Base-by-base conservation (phyloP, 176 grass and related monocot species). In the Dendrocalamus sinicus region DNA sequence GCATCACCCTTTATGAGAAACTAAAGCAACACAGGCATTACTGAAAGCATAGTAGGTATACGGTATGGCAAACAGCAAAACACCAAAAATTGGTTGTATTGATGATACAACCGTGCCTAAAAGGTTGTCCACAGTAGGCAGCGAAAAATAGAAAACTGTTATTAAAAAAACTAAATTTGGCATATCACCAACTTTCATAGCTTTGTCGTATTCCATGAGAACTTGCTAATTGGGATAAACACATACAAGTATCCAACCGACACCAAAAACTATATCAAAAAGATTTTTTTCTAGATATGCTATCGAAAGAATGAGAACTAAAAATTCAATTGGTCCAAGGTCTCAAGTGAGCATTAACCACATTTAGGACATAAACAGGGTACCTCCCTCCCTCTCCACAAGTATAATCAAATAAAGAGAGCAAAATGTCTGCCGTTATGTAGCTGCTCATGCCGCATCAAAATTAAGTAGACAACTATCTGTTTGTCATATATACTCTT, bases 1-100 rank as follows among this genome's bases (percentile, higher is more conserved):
- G 74, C n/a, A n/a, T 77, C 44, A 65, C 0, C 37, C 50, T 82
- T 80, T 32, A 75, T 5, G 75, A 16, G 28, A 75, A 65, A 75
- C 13, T 65, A 75, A 64, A 84, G 50, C 19, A 83, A 22, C 0
- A 67, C 86, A 73, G 13, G 26, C 5, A 2, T 66, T 67, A 67
- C 45, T 59, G 39, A 20, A 83, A 86, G 47, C 11, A 47, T 20
- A 68, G 13, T 51, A 74, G 11, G 48, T 82, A 57, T 64, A 64
- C 19, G 12, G 8, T 74, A 88, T 47, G 26, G 48, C 6, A 88
- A 86, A 64, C 17, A 83, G 63, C 55, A 67, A 85, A 43, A 87
- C 1, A 41, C 24, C 68, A 86, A 88, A 14, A 37, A 83, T 50
- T 47, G 48, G 48, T 81, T 75, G n/a, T 44, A 75, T 40, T 54